These are phyloP conservation scores for Leptosphaerulina australis DNA, from an alignment of 2,329 filamentous ascomycete species.

Conservation along the genomic window DNA sequence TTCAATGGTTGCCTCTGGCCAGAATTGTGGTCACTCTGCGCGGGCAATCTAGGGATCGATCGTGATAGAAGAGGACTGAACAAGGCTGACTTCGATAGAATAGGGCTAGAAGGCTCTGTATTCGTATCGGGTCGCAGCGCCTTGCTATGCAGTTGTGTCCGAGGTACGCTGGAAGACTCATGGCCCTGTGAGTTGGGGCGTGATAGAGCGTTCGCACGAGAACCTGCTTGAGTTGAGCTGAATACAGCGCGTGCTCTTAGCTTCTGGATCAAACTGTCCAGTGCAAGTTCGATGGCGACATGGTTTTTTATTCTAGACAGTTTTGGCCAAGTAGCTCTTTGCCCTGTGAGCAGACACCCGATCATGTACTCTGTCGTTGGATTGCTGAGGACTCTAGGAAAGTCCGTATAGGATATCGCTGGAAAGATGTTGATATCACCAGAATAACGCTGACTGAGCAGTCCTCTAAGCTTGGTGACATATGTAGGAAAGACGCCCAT, in stretches of 20 bases:
- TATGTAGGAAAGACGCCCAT: slow-evolving; percentile 80
- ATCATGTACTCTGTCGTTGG: slow-evolving; percentile 87
- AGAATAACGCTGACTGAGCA: slow-evolving; percentile 88
- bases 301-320: slow-evolving; percentile 83
- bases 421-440: slow-evolving; percentile 95
- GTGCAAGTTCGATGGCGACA: slow-evolving; percentile 83
- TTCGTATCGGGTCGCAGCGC: slow-evolving; percentile 27
- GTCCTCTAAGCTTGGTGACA: slow-evolving; percentile 76
- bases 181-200: slow-evolving; percentile 38
- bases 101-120: slow-evolving; percentile 29
- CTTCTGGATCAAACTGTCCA: slow-evolving; percentile 75
- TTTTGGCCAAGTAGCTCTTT: slow-evolving; percentile 91
- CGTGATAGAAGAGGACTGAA: slow-evolving; percentile 28
- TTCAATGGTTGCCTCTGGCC: slow-evolving; percentile 2
- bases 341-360: slow-evolving; percentile 75
- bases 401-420: slow-evolving; percentile 73
- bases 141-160: slow-evolving; percentile 30
- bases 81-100: slow-evolving; percentile 23
- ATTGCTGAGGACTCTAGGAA: slow-evolving; percentile 79
- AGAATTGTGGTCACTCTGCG: slow-evolving; percentile 2
- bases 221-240: slow-evolving; percentile 64
- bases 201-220: slow-evolving; percentile 31
- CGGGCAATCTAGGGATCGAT: slow-evolving; percentile 12
- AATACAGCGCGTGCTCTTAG: slow-evolving; percentile 73
- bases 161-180: slow-evolving; percentile 20